Percentiles rank a stretch among this genome's conserved stretches.
Evolutionary conservation across 768 basidiomycete genomes (phyloP).

Genomic region (Boletus rubescentipes): DNA sequence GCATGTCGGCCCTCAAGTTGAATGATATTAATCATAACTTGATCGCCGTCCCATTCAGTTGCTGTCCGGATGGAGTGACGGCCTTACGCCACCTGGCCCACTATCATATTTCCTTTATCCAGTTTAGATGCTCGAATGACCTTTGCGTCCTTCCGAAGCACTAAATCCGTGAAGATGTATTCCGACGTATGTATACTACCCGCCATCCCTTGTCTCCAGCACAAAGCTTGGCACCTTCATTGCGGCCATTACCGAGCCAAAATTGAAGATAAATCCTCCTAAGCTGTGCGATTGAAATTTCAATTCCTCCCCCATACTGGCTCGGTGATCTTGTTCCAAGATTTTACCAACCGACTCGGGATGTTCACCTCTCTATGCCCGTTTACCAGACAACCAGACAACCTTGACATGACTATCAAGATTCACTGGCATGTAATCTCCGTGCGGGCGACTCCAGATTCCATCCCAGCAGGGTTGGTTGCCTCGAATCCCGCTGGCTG

Average conservation of each 20-base stretch:
- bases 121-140: not conserved
- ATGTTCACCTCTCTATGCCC: not conserved
- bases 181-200: not conserved
- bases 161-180: not conserved
- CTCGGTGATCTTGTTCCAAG: not conserved
- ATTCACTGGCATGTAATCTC: slow-evolving; percentile 1
- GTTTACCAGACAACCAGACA: not conserved
- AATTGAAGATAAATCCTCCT: not conserved
- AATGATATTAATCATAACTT: not conserved
- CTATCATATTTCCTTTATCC: not conserved
- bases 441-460: not conserved
- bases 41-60: not conserved
- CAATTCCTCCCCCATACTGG: not conserved
- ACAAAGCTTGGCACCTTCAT: too few relatives aligned
- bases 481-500: not conserved
- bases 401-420: not conserved
- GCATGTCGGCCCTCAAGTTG: not conserved
- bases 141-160: not conserved
- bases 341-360: not conserved
- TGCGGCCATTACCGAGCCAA: not conserved
- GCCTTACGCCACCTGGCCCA: not conserved
- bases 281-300: too few relatives aligned
- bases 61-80: not conserved
- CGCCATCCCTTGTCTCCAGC: too few relatives aligned
- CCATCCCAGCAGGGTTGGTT: not conserved